phyloP scores from a whole-genome alignment of 148 eudicot genomes.

The Bassia scoparia region DNA sequence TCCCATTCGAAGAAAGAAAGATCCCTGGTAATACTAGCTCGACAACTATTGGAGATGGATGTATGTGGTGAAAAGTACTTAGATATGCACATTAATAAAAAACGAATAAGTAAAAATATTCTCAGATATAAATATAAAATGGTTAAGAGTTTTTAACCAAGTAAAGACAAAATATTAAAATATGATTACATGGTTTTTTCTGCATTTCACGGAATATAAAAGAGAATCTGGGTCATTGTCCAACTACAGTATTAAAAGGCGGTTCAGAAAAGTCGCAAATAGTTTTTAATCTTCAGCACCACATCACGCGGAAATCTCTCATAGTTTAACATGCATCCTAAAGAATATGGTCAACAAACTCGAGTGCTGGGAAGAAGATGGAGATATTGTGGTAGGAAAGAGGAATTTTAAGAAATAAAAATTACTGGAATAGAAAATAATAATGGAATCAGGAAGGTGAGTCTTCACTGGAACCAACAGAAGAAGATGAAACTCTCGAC shows the following conservation, averaged over 20 bases:
- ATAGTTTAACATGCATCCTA: conserved; percentile 14
- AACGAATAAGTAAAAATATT: too few species aligned
- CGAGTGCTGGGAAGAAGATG: not conserved
- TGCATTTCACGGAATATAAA: conserved; percentile 92
- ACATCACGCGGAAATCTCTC: conserved; percentile 71
- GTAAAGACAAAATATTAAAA: not conserved
- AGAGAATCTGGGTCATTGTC: conserved; percentile 97
- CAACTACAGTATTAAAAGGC: conserved; percentile 91
- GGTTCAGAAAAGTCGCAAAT: conserved; percentile 80
- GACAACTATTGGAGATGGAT: too few species aligned
- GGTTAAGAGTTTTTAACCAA: too few species aligned
- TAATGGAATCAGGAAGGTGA: not conserved
- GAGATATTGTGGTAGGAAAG: too few species aligned
- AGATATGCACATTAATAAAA: too few species aligned
- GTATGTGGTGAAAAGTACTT: too few species aligned
- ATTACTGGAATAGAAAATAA: too few species aligned
- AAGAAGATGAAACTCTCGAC: conserved; percentile 80
- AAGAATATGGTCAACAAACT: not conserved
- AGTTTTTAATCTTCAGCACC: conserved; percentile 58
- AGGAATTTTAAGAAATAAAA: too few species aligned
- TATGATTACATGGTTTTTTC: conserved; percentile 51
- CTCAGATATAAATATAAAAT: too few species aligned
- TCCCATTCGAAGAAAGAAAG: too few species aligned
- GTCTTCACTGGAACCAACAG: conserved; percentile 58
- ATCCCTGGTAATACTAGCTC: too few species aligned